phyloP scores from a whole-genome alignment of 192 early-diverging fungal genomes.

The Rhizoclosmatium sp. region DNA sequence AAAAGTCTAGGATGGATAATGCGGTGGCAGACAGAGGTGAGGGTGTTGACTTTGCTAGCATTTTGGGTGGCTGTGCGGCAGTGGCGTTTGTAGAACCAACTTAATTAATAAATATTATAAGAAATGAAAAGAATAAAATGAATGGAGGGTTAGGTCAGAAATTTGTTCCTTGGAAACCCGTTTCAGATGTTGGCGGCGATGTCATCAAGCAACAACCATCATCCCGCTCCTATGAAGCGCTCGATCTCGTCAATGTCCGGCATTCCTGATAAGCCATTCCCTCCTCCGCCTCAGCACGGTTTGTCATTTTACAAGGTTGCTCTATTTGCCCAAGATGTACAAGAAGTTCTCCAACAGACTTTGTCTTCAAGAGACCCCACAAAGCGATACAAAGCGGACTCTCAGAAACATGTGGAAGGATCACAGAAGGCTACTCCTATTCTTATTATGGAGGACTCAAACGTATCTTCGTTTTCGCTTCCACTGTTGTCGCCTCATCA shows the following conservation, averaged over 20 bases:
- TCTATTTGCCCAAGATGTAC: background rate
- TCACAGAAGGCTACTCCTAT: background rate
- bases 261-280: background rate
- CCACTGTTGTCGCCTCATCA: slow-evolving; percentile 4
- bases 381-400: background rate
- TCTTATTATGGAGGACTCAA: background rate
- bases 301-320: background rate
- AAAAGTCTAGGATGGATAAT: slow-evolving; percentile 3
- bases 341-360: background rate
- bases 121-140: background rate
- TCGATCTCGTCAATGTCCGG: background rate
- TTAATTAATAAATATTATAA: background rate
- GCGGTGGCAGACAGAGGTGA: background rate
- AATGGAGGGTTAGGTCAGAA: no score
- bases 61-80: no score
- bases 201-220: background rate
- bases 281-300: background rate
- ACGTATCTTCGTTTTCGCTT: background rate
- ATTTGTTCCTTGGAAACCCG: no score
- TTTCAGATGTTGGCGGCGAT: background rate
- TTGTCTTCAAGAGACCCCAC: background rate
- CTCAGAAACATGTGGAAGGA: background rate
- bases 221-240: background rate
- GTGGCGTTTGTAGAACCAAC: no score
- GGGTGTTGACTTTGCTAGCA: no score